phyloP scores from a whole-genome alignment of 2,329 filamentous ascomycete species.

The Exophiala dermatitidis region DNA sequence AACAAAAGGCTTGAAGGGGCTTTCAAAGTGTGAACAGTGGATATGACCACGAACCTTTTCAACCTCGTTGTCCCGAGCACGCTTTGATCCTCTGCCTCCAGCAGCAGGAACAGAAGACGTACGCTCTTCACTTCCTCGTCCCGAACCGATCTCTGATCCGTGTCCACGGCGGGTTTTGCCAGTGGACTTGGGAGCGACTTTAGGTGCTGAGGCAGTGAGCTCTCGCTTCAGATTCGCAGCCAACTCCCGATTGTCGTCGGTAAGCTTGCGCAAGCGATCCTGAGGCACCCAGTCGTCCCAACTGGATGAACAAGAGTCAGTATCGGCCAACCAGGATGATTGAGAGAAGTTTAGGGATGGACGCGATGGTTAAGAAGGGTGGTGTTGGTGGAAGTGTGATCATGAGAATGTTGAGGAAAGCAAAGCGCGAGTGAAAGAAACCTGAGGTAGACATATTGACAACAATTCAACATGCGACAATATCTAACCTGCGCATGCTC shows the following conservation, averaged over 20 bases:
- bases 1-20: slow-evolving; percentile 4
- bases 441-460: neutral
- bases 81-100: slow-evolving; percentile 40
- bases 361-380: neutral
- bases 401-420: neutral
- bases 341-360: neutral
- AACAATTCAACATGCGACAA: neutral
- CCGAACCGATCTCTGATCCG: slow-evolving; percentile 38
- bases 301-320: slow-evolving; percentile 36
- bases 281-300: slow-evolving; percentile 98
- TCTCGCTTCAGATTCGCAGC: slow-evolving; percentile 49
- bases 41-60: slow-evolving; percentile 37
- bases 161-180: slow-evolving; percentile 28
- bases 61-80: slow-evolving; percentile 41
- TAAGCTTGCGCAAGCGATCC: slow-evolving; percentile 89
- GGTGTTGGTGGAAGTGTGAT: neutral
- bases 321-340: neutral
- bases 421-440: neutral
- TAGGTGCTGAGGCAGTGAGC: slow-evolving; percentile 27
- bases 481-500: neutral
- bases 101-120: slow-evolving; percentile 39
- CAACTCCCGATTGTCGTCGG: slow-evolving; percentile 88
- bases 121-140: slow-evolving; percentile 41
- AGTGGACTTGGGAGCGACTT: slow-evolving; percentile 25
- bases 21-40: neutral